Evolutionary conservation across 2,329 filamentous ascomycete species (phyloP).

Genomic region (Arthrobotrys megalospora): DNA sequence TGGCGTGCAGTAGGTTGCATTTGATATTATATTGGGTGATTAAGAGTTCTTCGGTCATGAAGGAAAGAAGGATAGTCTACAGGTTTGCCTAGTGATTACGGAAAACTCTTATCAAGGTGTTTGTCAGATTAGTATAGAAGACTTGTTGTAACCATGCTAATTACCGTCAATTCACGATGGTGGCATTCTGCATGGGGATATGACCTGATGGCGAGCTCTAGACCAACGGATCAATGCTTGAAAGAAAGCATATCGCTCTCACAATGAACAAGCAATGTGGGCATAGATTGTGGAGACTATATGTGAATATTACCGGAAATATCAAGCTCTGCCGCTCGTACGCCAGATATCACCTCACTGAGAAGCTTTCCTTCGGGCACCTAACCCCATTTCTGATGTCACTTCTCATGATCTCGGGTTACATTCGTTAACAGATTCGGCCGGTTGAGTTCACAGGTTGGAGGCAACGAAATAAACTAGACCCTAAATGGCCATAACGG

Average conservation of each 20-base stretch:
- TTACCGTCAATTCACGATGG: constrained; percentile 26
- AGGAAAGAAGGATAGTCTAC: constrained; percentile 1
- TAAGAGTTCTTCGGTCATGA: neutral
- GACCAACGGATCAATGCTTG: neutral
- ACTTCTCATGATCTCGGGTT: constrained; percentile 55
- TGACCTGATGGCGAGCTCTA: constrained; percentile 20
- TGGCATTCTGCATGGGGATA: constrained; percentile 12
- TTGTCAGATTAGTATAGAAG: constrained; percentile 15
- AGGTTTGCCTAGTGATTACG: constrained; percentile 4
- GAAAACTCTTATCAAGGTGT: constrained; percentile 28
- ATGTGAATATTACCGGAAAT: constrained; percentile 16
- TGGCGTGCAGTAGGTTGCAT: constrained; percentile 28
- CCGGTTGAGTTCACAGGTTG: constrained; percentile 34
- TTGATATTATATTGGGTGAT: neutral
- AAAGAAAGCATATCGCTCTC: neutral
- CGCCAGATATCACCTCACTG: constrained; percentile 38
- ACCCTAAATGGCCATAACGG: constrained; percentile 1
- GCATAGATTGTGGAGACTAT: neutral
- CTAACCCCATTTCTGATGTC: constrained; percentile 35
- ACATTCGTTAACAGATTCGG: constrained; percentile 47
- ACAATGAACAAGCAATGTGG: constrained; percentile 1
- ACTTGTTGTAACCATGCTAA: constrained; percentile 1
- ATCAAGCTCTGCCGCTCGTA: constrained; percentile 23
- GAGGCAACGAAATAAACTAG: constrained; percentile 16
- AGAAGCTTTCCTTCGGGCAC: constrained; percentile 20